Evolutionary conservation across 1,284 basidiomycete species (phyloP), one percentile per base, ranked within the genome.

Genomic region (Schizophyllum amplum): DNA sequence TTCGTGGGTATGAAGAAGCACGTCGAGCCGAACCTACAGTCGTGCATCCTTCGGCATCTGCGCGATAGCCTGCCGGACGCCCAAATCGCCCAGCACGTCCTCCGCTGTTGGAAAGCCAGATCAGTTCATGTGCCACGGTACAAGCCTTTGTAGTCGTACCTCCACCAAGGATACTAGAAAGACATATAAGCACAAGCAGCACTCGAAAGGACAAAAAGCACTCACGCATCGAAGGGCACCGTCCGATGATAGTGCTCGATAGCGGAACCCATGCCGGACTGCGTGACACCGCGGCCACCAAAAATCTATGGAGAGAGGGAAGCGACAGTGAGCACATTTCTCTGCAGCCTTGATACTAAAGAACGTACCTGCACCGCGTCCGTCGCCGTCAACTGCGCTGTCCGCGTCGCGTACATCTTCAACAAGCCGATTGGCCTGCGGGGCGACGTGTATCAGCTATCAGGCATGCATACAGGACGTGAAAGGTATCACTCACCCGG

Each of bases 211-310:
- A 49, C 49, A 52, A 60, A 49, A 47, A 4, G 48, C 13, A 48
- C 24, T 17, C 48, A 51, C 24, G 77, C 75, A 62, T 80, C 78
- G 65, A 79, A 80, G 3, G 76, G 75, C 15, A 75, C 76, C 5
- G 76, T 79, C 42, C 77, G 71, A 61, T 78, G 76, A 60, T 77
- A 84, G 64, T 87, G 86, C 70, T 89, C 87, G 61, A 89, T 82
- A 61, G 78, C 77, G 55, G 76, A 74, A 47, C 87, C 87, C 86
- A 89, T 83, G 56, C 87, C 87, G 17, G 81, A 80, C 68, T 79
- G 78, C 4, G 90, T 92, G 59, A 92, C 83, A 49, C 87, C 90
- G 62, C 88, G 85, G 24, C 88, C 88, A 64, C 89, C 88, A 62
- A 91, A 90, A 55, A 90, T 76, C 74, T 83, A 81, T 1, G 5